Base-by-base conservation (phyloP, 441 rosid species). In the Corymbia calophylla region DNA sequence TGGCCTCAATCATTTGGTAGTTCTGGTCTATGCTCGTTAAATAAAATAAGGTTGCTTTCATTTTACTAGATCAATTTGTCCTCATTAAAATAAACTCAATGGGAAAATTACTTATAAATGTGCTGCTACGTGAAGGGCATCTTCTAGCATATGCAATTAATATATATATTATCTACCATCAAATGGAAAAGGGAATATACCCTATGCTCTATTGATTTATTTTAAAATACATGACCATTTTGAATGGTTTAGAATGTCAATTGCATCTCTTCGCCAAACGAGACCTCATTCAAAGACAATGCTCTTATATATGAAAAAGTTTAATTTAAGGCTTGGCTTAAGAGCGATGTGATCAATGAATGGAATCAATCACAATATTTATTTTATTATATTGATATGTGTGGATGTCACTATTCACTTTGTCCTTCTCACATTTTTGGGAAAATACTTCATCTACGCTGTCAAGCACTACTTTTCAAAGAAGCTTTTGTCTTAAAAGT, bases 221-320 rank as follows among this genome's bases (percentile, higher is more conserved):
- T 66, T 31, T 66, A 66, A 31, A 66, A 16, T 66, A 66, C 6
- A 5, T 31, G 39, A 7, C 19, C 77, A 16, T 5, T 66, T 66
- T 66, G 3, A 31, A 66, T 66, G 23, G 5, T 4, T 64, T n/a
- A 64, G 35, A 64, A 64, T n/a, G 9, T 7, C 9, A n/a, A 14
- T 64, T 1, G 19, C 19, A 64, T 12, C 15, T 64, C 23, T 58
- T 23, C 44, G 5, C 44, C 44, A 39, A 39, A 39, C 44, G 44
- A 39, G 44, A 39, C 5, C 6, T 5, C 44, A 39, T 39, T 39
- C 29, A 0, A 58, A 3, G 0, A 58, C 62, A 58, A 58, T 23
- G 23, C 3, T 58, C 13, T 58, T 0, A 12, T 27, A 23, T 23
- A 23, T 58, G 10, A 58, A 23, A 56, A 0, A 1, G 44, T 4